Base-by-base conservation (phyloP, 2,329 filamentous ascomycete species). In the Claviceps cyperi region DNA sequence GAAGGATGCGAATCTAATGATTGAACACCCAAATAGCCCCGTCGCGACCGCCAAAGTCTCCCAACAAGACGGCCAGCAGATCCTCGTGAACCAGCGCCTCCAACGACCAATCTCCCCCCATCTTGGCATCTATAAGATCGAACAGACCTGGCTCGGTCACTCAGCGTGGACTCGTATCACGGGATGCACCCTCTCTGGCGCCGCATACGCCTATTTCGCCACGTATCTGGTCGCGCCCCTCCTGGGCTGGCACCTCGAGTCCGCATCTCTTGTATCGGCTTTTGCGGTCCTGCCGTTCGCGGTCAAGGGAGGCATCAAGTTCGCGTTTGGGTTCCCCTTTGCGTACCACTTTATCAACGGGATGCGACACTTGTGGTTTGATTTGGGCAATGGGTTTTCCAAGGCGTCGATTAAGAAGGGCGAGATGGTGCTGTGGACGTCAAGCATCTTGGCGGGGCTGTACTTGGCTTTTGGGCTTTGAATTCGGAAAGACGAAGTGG, bases 101-200 rank as follows among this genome's bases (percentile, higher is more conserved):
- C 69, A 76, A 62, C 90, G 90, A 48, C 90, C 90, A 64, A 76
- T 95, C 60, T 77, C 87, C 44, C 90, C 90, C 50, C 89, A 96
- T 65, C 79, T 96, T 55, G 66, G 71, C 62, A 90, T 94, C 77
- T 96, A 96, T 81, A 77, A 80, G 66, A 78, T 84, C 53, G 81
- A 87, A 68, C 85, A 96, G 70, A 92, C 87, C 59, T 95, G 83
- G 83, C 83, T 86, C 67, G 75, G 76, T 58, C 82, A 81, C 59
- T 80, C 74, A 51, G 75, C 76, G 57, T 76, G 86, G 69, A 86
- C 89, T 73, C 88, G 90, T 62, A 80, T 95, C 71, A 91, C 87
- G n/a, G 90, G 87, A 60, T 70, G 76, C 62, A 67, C 75, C 53
- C 76, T 94, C 57, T 83, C 81, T 53, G 86, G 83, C 56, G 69